A percentile compares a stretch with the other conserved stretches of the same genome.
Conservation (phyloP, 2,329 filamentous ascomycete genomes). For the Alternaria postmessia region DNA sequence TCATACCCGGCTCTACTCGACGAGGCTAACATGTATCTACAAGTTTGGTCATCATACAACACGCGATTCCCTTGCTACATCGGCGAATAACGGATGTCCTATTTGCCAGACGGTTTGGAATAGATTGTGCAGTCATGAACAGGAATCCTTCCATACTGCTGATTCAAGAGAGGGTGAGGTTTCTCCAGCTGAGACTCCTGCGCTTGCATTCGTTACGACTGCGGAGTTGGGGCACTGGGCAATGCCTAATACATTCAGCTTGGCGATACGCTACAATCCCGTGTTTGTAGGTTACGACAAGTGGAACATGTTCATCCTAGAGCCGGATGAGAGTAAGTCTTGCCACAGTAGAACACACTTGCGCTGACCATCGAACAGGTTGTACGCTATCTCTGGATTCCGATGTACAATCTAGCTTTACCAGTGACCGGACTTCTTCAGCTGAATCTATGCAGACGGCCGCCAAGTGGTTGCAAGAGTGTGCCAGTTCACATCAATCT, state of each 20-base stretch:
- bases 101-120: too few species aligned
- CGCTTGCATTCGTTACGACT: neutral
- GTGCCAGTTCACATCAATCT: neutral
- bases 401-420: neutral
- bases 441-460: neutral
- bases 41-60: too few species aligned
- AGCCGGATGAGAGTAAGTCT: neutral
- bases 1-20: too few species aligned
- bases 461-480: constrained; percentile 6
- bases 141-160: neutral
- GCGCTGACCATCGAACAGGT: neutral
- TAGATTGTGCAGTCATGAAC: neutral
- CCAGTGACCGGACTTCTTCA: neutral
- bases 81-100: too few species aligned
- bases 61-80: too few species aligned
- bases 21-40: too few species aligned
- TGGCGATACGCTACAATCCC: neutral
- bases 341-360: neutral
- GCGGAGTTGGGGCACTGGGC: neutral
- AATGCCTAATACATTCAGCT: neutral
- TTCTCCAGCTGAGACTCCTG: neutral
- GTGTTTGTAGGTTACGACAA: too few species aligned
- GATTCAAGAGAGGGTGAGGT: neutral
- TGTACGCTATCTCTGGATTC: neutral
- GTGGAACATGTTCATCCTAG: neutral